Base-by-base conservation (phyloP, 2,329 filamentous ascomycete genomes). In the Curvularia lunata region DNA sequence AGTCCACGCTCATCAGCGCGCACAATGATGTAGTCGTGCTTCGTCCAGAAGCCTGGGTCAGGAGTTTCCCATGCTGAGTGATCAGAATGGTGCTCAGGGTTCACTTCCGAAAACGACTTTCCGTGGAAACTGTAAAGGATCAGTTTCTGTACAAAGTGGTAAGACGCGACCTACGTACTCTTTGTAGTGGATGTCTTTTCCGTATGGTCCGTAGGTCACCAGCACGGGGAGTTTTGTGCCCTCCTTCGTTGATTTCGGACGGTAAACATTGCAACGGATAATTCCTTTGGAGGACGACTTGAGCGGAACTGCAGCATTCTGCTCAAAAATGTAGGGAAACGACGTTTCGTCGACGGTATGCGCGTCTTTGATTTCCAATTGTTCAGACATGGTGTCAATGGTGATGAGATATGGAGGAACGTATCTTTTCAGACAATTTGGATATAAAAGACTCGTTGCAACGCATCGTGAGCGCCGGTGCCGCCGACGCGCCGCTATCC, bases 201-300 rank as follows among this genome's bases (percentile, higher is more conserved):
- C 88, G 62, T 91, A 91, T 0, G 89, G 89, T 0, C 88, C 88
- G 62, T 91, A 91, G 0, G 88, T 91, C 2, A 89, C 84, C 8
- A 91, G 72, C 0, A 89, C 88, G 0, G 89, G 88, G 21, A 81
- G 81, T 59, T 72, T 78, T 9, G 61, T 50, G 5, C 64, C 60
- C 3, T 67, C 57, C 21, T 78, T 72, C 4, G 69, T 66, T 7
- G 61, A 56, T 47, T 81, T 82, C 1, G 82, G 82, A 1, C 81
- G 75, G 61, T 84, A 85, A 2, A 84, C 78, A 67, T 84, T 85
- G 66, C 77, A 80, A 10, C 83, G 72, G 4, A 84, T 77, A 2
- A 82, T 70, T 3, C 80, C 78, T 37, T 75, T 66, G 1, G 65
- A 65, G 5, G 65, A 66, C 37, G 67, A 72, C 57, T 79, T 80